Evolutionary conservation across 139 green algal genomes (phyloP), one percentile per base, ranked within the genome.

Genomic region (Asterochloris erici): DNA sequence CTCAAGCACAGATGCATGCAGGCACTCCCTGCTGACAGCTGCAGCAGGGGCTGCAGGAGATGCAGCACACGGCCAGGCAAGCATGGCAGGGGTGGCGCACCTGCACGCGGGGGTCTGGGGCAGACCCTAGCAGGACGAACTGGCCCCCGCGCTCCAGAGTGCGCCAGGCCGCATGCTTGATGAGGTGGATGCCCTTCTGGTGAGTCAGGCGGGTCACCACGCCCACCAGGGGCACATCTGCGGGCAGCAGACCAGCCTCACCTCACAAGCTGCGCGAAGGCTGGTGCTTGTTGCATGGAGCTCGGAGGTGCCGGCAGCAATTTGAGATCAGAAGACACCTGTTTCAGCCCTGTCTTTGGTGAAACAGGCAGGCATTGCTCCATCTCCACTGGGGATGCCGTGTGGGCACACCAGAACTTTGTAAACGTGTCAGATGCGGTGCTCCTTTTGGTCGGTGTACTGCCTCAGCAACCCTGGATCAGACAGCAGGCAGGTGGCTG

Each of bases 151-250:
- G 91, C 86, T 98, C 95, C 77, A 97, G 78, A 26, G 94, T 96
- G 75, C 94, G 88, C 88, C 86, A 97, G 17, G 91, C 91, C n/a
- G 94, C 92, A 82, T 98, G 95, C 83, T 97, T 96, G 90, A 99
- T 99, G n/a, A 99, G 93, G 89, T 99, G 94, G 81, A 98, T 98
- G 81, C 96, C 96, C 90, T 98, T 98, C 90, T 98, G 94, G 70
- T 91, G 89, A 74, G 94, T 94, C 80, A 97, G 87, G 0, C 94
- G 91, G 19, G 91, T 96, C 16, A 97, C 92, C 27, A 89, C 84
- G n/a, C 86, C 88, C 19, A 96, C 88, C 23, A 97, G 79, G 6
- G 93, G 93, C 80, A 94, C 90, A 64, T 95, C 91, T 14, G 88
- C 38, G 38, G 38, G 38, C 29, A 54, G 21, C 16, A 54, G 38